phyloP scores from a whole-genome alignment of 768 basidiomycete species.

The Rickenella mellea region DNA sequence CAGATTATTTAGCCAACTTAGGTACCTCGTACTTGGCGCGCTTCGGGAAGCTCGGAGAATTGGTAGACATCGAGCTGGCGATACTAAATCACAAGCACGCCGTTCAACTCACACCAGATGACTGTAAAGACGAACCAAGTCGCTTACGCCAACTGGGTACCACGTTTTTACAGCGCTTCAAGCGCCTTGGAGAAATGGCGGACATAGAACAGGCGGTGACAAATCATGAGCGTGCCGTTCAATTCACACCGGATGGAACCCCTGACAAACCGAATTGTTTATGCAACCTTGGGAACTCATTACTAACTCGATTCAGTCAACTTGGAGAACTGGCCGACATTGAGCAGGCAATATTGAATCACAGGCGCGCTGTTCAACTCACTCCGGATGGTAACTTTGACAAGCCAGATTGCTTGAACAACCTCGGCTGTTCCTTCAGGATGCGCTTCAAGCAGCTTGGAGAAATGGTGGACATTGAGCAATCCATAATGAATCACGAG shows the following conservation, averaged over 20 bases:
- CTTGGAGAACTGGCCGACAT: neutral
- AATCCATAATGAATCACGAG: slow-evolving; percentile 2
- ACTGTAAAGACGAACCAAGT: neutral
- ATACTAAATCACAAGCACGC: neutral
- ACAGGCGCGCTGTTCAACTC: slow-evolving; percentile 3
- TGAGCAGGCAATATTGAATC: neutral
- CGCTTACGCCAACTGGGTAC: neutral
- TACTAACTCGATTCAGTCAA: neutral
- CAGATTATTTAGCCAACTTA: neutral
- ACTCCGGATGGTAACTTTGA: slow-evolving; percentile 7
- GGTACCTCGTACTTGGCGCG: neutral
- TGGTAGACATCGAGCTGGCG: slow-evolving; percentile 2
- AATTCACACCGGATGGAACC: neutral
- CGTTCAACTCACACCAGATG: neutral
- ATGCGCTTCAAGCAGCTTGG: slow-evolving; percentile 6
- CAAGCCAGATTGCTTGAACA: slow-evolving; percentile 6
- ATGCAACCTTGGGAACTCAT: neutral
- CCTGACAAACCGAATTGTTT: neutral
- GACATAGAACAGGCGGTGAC: neutral
- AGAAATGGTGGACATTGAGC: slow-evolving; percentile 5
- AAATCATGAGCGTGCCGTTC: neutral
- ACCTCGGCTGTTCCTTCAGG: slow-evolving; percentile 4
- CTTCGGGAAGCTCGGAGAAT: slow-evolving; percentile 1
- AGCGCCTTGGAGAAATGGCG: neutral
- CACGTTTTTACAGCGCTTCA: neutral